Evolutionary conservation across 2,329 filamentous ascomycete genomes (phyloP), one percentile per base, ranked within the genome.

Genomic region (Colletotrichum cuscutae): DNA sequence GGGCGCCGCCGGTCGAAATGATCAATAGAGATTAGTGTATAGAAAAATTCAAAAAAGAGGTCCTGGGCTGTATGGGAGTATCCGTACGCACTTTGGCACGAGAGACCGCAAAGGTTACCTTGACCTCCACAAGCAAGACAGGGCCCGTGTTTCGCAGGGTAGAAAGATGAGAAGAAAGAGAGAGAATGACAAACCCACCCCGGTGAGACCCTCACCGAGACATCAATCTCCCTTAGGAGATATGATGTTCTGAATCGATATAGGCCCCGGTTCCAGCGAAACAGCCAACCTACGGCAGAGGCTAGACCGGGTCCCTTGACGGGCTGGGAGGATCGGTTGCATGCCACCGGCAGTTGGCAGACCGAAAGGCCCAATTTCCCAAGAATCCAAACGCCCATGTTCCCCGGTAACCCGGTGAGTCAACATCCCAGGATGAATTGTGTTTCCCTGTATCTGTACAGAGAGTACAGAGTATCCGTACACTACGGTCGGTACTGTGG

Each of bases 151-250:
- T 59, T 54, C 58, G 61, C 69, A 68, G 69, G 65, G 65, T 58
- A 26, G 35, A 35, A 13, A 35, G 30, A 53, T 37, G 61, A 32
- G 30, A 32, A 53, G n/a, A 53, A 22, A 35, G 32, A 52, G 42
- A 46, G 42, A 19, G 42, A 46, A n/a, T n/a, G 42, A 46, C 42
- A 32, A 11, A 22, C 56, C 70, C 64, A 62, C 49, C 42, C 35
- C 70, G 70, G 65, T 65, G 70, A 72, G 65, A 66, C 46, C 42
- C 46, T 72, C 65, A 72, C 70, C 70, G 70, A 72, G 60, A 63
- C 62, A 66, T 49, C 42, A 56, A 42, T n/a, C 15, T 15, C 46
- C 49, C 32, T 22, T 30, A 32, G 30, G 30, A 32, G 42, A n/a
- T n/a, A 53, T 35, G 15, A 52, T n/a, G 5, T 26, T 28, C n/a